These are phyloP conservation scores for Beauveria sp. DNA, from an alignment of 2,329 filamentous ascomycete genomes.

Conservation along the genomic window DNA sequence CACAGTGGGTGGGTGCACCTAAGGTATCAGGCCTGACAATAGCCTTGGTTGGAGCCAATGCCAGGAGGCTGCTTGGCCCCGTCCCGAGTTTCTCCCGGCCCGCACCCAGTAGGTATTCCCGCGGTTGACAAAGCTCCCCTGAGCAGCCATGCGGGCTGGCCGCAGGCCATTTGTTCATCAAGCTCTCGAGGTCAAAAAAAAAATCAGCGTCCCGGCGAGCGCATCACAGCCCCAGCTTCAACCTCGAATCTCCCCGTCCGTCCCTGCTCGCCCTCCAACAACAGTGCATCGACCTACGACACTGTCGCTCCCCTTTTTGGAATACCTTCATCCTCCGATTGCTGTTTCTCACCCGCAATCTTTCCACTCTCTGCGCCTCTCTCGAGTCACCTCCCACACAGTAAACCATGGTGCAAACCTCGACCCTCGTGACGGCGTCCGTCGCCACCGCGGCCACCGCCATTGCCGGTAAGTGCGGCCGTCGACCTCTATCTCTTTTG, in stretches of 20 bases:
- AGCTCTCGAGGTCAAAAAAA: slow-evolving; percentile 2
- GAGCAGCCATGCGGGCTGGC: not conserved
- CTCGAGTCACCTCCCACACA: not conserved
- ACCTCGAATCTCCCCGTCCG: not conserved
- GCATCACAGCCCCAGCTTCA: slow-evolving; percentile 8
- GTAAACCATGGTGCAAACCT: slow-evolving; percentile 39
- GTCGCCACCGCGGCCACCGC: slow-evolving; percentile 54
- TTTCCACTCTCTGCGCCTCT: not conserved
- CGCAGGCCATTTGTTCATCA: not conserved
- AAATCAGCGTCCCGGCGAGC: slow-evolving; percentile 9
- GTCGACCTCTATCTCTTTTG: slow-evolving; percentile 5
- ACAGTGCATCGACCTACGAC: not conserved
- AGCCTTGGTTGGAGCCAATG: too few relatives aligned
- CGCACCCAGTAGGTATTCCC: not conserved
- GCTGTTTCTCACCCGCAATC: not conserved
- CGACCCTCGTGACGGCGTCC: slow-evolving; percentile 52
- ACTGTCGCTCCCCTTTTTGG: not conserved
- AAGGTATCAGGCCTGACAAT: too few relatives aligned
- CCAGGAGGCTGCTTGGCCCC: not conserved
- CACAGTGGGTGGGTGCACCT: too few relatives aligned
- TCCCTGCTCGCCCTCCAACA: not conserved
- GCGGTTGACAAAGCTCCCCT: slow-evolving; percentile 8
- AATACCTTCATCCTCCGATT: not conserved
- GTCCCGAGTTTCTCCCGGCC: slow-evolving; percentile 18
- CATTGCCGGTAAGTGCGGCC: slow-evolving; percentile 44